Conservation (phyloP, 2,329 filamentous ascomycete species). For the Dissoconium aciculare region DNA sequence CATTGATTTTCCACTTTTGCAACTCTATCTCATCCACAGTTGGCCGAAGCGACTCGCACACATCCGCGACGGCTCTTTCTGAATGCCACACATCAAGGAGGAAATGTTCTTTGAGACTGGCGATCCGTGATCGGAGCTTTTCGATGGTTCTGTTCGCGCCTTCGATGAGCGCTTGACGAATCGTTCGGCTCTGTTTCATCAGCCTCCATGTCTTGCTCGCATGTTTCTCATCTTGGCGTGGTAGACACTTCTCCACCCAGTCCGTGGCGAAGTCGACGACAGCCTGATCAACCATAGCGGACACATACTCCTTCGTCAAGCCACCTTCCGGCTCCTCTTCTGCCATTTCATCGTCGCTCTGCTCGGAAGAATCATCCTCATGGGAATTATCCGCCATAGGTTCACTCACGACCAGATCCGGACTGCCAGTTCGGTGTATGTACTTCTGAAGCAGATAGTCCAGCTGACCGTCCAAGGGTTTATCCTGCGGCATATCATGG, state of each 20-base stretch:
- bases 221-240: slow-evolving; percentile 39
- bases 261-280: slow-evolving; percentile 36
- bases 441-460: slow-evolving; percentile 17
- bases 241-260: slow-evolving; percentile 47
- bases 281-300: slow-evolving; percentile 38
- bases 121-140: slow-evolving; percentile 37
- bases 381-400: slow-evolving; percentile 3
- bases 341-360: slow-evolving; percentile 37
- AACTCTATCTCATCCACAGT: slow-evolving; percentile 49
- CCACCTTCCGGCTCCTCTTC: slow-evolving; percentile 20
- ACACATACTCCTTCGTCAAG: slow-evolving; percentile 31
- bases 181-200: slow-evolving; percentile 32
- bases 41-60: slow-evolving; percentile 46
- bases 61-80: slow-evolving; percentile 37
- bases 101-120: slow-evolving; percentile 42
- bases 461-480: slow-evolving; percentile 11
- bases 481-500: slow-evolving; percentile 7
- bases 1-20: slow-evolving; percentile 32
- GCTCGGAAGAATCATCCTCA: slow-evolving; percentile 18
- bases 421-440: slow-evolving; percentile 22
- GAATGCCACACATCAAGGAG: slow-evolving; percentile 38
- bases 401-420: slow-evolving; percentile 15
- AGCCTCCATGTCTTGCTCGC: slow-evolving; percentile 49
- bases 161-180: slow-evolving; percentile 30
- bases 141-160: slow-evolving; percentile 31